These are phyloP conservation scores for Juncus inflexus DNA, from an alignment of 176 grass and related monocot genomes.

Conservation along the genomic window DNA sequence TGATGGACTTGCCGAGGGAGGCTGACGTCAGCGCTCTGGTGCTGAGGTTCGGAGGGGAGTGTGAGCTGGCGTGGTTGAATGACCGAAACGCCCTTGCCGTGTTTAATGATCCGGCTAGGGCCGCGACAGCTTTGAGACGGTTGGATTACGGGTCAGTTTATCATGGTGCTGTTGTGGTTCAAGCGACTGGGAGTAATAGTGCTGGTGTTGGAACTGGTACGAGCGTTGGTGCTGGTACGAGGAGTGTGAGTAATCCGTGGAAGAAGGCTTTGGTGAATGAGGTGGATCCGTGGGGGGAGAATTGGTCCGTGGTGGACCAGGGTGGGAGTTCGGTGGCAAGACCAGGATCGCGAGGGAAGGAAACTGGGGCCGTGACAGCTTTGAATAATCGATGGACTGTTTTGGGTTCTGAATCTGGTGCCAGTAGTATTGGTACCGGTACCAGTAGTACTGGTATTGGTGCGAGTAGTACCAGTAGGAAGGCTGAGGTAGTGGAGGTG, in stretches of 20 bases:
- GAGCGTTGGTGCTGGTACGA: conserved; percentile 35
- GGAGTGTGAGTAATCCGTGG: conserved; percentile 56
- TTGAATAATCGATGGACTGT: conserved; percentile 63
- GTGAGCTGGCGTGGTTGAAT: conserved; percentile 92
- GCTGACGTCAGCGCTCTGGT: conserved; percentile 90
- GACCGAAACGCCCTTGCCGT: conserved; percentile 81
- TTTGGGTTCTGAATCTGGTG: conserved; percentile 43
- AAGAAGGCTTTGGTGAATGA: conserved; percentile 47
- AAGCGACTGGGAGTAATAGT: conserved; percentile 8
- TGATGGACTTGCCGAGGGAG: conserved; percentile 82
- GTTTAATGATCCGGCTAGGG: conserved; percentile 75
- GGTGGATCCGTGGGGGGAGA: not conserved
- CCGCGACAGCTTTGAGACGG: conserved; percentile 75
- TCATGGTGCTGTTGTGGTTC: conserved; percentile 62
- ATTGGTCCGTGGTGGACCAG: conserved; percentile 17
- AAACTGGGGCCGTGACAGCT: conserved; percentile 27
- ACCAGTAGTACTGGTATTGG: conserved; percentile 7
- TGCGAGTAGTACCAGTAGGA: conserved; percentile 10
- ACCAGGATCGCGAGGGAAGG: conserved; percentile 28
- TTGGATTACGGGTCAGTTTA: conserved; percentile 88
- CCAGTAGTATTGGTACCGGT: conserved; percentile 13
- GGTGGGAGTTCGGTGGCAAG: conserved; percentile 30
- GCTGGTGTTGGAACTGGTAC: conserved; percentile 44
- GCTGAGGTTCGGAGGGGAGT: conserved; percentile 89
- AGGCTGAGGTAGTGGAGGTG: conserved; percentile 2